A percentile compares a stretch with the other conserved stretches of the same genome.
Evolutionary conservation across 495 filamentous ascomycete genomes (phyloP).

Genomic region (Penicillium manginii): DNA sequence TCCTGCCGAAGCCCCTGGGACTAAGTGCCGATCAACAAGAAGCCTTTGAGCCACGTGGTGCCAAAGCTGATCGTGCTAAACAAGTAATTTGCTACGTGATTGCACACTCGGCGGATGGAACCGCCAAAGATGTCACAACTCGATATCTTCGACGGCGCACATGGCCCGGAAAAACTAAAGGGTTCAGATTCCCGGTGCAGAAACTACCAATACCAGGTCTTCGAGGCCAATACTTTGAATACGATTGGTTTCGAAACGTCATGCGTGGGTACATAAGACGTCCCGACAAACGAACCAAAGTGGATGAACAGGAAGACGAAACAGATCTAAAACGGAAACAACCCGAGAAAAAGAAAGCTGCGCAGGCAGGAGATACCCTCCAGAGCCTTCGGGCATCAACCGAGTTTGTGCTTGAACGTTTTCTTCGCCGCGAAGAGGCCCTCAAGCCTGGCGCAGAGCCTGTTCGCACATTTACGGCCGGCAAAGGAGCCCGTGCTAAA

Average conservation of each 20-base stretch:
- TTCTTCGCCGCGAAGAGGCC: conserved; percentile 92
- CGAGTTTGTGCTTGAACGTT: conserved; percentile 83
- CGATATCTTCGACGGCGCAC: conserved; percentile 84
- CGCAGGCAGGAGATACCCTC: conserved; percentile 74
- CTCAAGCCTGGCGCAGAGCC: conserved; percentile 68
- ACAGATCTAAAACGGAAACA: conserved; percentile 73
- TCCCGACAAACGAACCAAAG: conserved; percentile 59
- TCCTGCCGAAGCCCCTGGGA: conserved; percentile 67
- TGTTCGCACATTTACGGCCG: conserved; percentile 73
- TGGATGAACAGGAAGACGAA: conserved; percentile 77
- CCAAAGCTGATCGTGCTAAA: conserved; percentile 78
- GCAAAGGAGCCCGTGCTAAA: conserved; percentile 67
- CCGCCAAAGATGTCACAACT: conserved; percentile 93
- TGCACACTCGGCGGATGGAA: conserved; percentile 80
- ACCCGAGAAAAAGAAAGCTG: conserved; percentile 68
- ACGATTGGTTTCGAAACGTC: conserved; percentile 84
- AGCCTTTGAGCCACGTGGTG: conserved; percentile 80
- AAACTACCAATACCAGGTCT: conserved; percentile 79
- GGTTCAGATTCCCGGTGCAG: conserved; percentile 72
- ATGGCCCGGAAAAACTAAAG: conserved; percentile 91
- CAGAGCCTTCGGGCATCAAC: conserved; percentile 85
- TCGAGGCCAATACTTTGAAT: conserved; percentile 71
- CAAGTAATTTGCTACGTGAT: conserved; percentile 94
- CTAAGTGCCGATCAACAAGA: conserved; percentile 70
- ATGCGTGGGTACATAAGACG: conserved; percentile 75